A percentile compares a stretch with the other conserved stretches of the same genome.
Evolutionary conservation across 768 basidiomycete species (phyloP).

Genomic region (Hirschioporus abietinus): DNA sequence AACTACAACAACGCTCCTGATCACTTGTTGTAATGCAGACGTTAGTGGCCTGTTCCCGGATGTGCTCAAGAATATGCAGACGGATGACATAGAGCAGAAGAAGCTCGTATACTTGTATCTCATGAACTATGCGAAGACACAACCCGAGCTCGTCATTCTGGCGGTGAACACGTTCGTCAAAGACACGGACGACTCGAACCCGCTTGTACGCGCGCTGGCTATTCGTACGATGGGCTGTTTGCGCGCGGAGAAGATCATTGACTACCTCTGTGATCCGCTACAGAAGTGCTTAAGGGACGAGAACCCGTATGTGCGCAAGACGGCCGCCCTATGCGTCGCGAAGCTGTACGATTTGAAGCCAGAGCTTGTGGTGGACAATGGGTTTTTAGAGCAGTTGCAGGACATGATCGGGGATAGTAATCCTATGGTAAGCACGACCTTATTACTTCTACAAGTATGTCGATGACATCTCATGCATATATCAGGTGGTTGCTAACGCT

Average conservation of each 20-base stretch:
- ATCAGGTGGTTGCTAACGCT: slow-evolving; percentile 94
- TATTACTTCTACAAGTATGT: neutral
- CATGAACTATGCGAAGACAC: slow-evolving; percentile 99
- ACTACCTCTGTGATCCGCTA: slow-evolving; percentile 94
- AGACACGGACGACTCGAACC: slow-evolving; percentile 95
- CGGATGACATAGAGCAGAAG: slow-evolving; percentile 98
- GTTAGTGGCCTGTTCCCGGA: slow-evolving; percentile 95
- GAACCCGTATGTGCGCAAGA: slow-evolving; percentile 98
- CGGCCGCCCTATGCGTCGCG: slow-evolving; percentile 93
- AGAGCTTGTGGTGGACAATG: slow-evolving; percentile 90
- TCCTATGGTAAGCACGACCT: slow-evolving; percentile 72
- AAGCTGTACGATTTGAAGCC: slow-evolving; percentile 98
- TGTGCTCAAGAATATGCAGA: slow-evolving; percentile 99
- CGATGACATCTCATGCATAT: slow-evolving; percentile 5
- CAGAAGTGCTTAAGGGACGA: slow-evolving; percentile 91
- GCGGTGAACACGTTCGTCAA: slow-evolving; percentile 99
- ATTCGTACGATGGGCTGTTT: slow-evolving; percentile 98
- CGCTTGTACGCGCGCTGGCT: slow-evolving; percentile 91
- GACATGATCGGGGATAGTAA: slow-evolving; percentile 96
- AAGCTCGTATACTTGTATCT: slow-evolving; percentile 99
- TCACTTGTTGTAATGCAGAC: slow-evolving; percentile 36
- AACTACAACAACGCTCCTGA: neutral
- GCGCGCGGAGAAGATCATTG: slow-evolving; percentile 97
- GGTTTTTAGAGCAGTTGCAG: slow-evolving; percentile 81
- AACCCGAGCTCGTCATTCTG: slow-evolving; percentile 97